phyloP scores from a whole-genome alignment of 2,329 filamentous ascomycete species.

The Aulographum hederae region DNA sequence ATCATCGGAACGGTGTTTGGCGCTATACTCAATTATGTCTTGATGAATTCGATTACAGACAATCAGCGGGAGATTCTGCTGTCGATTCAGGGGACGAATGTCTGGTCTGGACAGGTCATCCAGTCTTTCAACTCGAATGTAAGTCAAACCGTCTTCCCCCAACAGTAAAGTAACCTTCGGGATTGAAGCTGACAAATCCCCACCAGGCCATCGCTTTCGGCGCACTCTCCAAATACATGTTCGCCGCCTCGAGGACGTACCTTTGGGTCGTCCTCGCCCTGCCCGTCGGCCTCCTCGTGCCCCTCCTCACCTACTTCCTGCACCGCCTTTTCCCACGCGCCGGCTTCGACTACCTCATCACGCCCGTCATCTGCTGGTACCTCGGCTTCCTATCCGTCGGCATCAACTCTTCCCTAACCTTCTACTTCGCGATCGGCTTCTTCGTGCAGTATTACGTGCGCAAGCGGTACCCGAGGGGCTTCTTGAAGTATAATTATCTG shows the following conservation, averaged over 20 bases:
- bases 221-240: slow-evolving; percentile 7
- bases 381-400: slow-evolving; percentile 24
- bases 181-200: too few species aligned
- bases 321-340: slow-evolving; percentile 14
- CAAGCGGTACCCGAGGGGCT: slow-evolving; percentile 16
- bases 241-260: slow-evolving; percentile 17
- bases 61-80: slow-evolving; percentile 22
- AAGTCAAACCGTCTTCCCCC: slow-evolving; percentile 3
- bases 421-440: slow-evolving; percentile 17
- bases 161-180: neutral
- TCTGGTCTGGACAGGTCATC: slow-evolving; percentile 27
- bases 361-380: slow-evolving; percentile 24
- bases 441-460: slow-evolving; percentile 19
- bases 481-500: slow-evolving; percentile 24
- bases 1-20: slow-evolving; percentile 19
- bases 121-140: slow-evolving; percentile 26
- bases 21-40: slow-evolving; percentile 23
- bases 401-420: slow-evolving; percentile 19
- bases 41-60: slow-evolving; percentile 24
- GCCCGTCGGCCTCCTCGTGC: slow-evolving; percentile 21
- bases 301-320: slow-evolving; percentile 13
- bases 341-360: slow-evolving; percentile 19
- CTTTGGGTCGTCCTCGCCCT: slow-evolving; percentile 19
- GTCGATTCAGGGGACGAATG: slow-evolving; percentile 20
- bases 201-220: too few species aligned